A percentile compares a stretch with the other conserved stretches of the same genome.
phyloP scores from a whole-genome alignment of 306 rosid species.

The Quercus alba region DNA sequence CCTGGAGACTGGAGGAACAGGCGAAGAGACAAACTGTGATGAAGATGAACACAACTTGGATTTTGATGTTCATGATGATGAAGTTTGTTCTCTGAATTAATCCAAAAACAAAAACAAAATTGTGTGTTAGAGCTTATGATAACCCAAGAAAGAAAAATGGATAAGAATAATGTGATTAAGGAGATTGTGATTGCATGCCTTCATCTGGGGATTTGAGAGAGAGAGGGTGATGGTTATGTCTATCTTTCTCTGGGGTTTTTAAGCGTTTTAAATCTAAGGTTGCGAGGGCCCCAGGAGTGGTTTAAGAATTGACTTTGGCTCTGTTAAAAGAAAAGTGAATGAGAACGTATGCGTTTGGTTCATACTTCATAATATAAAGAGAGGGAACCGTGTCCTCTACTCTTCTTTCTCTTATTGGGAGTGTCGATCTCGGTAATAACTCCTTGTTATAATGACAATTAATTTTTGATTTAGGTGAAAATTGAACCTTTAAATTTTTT shows the following conservation, averaged over 20 bases:
- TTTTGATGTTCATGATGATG: slow-evolving; percentile 14
- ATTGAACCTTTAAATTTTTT: rapidly evolving
- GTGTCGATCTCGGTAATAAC: rapidly evolving
- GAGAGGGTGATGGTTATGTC: background rate
- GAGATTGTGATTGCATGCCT: slow-evolving; percentile 31
- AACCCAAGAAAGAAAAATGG: background rate
- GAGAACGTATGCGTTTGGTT: background rate
- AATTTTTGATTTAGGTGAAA: rapidly evolving
- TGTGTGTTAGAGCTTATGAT: background rate
- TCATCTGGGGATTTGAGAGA: slow-evolving; percentile 9
- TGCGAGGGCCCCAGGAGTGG: background rate
- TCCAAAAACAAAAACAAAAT: slow-evolving; percentile 1
- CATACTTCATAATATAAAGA: background rate
- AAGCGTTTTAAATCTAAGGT: background rate
- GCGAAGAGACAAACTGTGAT: slow-evolving; percentile 48
- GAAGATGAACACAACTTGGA: slow-evolving; percentile 44
- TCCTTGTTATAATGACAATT: rapidly evolving
- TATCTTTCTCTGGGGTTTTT: background rate
- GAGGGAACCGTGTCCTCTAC: background rate
- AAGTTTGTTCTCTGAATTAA: slow-evolving; percentile 31
- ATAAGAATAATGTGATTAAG: background rate
- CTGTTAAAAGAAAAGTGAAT: background rate
- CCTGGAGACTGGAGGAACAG: slow-evolving; percentile 57
- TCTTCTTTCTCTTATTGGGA: no score
- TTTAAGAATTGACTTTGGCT: background rate